These are phyloP conservation scores for Sonneratia caseolaris DNA, from an alignment of 345 rosid genomes.

Conservation along the genomic window DNA sequence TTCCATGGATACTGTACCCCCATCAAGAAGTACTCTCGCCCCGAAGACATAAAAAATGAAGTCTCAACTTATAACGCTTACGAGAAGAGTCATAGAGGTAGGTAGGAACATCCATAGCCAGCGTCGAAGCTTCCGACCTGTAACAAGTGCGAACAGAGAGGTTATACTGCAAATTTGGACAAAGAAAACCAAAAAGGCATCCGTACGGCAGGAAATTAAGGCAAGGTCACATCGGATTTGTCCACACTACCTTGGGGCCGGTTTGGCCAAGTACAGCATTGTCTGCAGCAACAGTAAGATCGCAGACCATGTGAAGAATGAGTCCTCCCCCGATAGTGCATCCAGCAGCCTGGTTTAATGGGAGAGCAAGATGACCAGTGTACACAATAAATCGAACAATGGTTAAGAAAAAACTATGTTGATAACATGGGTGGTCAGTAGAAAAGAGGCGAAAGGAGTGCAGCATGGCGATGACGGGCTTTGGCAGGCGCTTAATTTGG, in stretches of 20 bases:
- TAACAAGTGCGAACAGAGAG: background rate
- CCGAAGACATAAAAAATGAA: constrained; percentile 12
- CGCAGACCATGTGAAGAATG: constrained; percentile 88
- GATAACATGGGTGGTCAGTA: background rate
- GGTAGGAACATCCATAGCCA: constrained; percentile 80
- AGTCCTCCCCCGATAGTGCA: constrained; percentile 97
- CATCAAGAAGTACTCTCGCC: too few relatives aligned
- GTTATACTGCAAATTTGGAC: background rate
- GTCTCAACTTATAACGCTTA: constrained; percentile 14
- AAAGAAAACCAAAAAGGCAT: background rate
- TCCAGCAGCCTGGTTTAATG: constrained; percentile 66
- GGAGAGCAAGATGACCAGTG: background rate
- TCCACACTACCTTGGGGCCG: constrained; percentile 67
- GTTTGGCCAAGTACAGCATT: constrained; percentile 91
- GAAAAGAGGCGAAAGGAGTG: constrained; percentile 3
- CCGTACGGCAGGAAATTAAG: background rate
- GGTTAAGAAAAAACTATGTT: background rate
- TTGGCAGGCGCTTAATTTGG: constrained; percentile 83
- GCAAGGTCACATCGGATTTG: background rate
- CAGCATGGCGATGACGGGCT: constrained; percentile 95
- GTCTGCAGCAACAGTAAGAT: constrained; percentile 88
- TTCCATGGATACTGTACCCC: too few relatives aligned
- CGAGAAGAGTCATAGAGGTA: constrained; percentile 82
- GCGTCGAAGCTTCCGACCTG: constrained; percentile 99
- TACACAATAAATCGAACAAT: background rate